Base-by-base conservation (phyloP, 371 early-diverging fungal species). In the Rhizopus sp. region DNA sequence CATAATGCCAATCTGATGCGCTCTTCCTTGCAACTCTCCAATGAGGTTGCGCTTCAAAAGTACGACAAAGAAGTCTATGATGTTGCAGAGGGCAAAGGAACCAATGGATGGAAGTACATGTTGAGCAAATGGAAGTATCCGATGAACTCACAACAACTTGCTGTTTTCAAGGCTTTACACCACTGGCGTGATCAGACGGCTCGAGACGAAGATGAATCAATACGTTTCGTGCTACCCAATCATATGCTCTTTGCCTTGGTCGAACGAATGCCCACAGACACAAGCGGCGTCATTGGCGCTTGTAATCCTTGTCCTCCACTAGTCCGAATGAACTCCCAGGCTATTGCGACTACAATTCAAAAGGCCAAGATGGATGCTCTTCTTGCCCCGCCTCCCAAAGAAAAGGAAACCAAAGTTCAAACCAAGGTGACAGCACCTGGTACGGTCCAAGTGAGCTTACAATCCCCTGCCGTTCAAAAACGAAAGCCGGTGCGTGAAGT, bases 161-260 rank as follows among this genome's bases (percentile, higher is more conserved):
- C 87, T 1, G 93, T 93, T 0, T 95, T 91, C 65, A 88, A 91
- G 59, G 93, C 87, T 0, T 46, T 98, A 7, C 97, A 96, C 69
- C 80, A 77, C 0, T 97, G 97, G 99, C 82, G 99, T 35, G 97
- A 98, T 71, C 81, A 82, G 40, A 83, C 73, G 4, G 97, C 98
- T 0, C 81, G 98, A 50, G 86, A 90, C 6, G 94, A 95, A 62
- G 98, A 98, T 72, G 98, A 97, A 72, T 90, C 89, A 7, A 59
- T 78, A 3, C 73, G 89, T n/a, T 99, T 92, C 66, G 93, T 98
- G 3, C 62, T 96, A 17, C 98, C 99, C 9, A 90, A 89, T 64
- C 92, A 93, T 62, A 90, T 68, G 92, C 72, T 98, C 17, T 85
- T 90, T 56, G 71, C 79, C 0, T 48, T 96, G 1, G 87, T 93